Percentiles rank a stretch among this genome's conserved stretches.
Conservation (phyloP, 495 filamentous ascomycete genomes). For the Haplographium delicatum region DNA sequence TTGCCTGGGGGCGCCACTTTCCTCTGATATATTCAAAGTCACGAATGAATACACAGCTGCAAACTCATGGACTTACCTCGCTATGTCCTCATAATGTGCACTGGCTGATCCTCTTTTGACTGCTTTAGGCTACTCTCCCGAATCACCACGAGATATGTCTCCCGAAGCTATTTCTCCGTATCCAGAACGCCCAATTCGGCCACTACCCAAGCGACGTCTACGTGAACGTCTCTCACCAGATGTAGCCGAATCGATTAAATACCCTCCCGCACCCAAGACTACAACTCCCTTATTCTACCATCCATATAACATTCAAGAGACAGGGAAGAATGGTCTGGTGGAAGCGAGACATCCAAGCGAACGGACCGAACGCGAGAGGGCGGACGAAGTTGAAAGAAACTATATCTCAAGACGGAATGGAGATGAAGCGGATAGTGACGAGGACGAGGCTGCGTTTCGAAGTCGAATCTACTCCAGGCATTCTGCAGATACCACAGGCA, state of each 20-base stretch:
- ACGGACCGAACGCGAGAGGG: conserved; percentile 17
- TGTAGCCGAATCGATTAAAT: conserved; percentile 75
- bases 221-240: conserved; percentile 81
- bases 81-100: neutral
- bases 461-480: conserved; percentile 24
- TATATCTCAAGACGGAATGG: conserved; percentile 30
- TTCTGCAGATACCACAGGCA: conserved; percentile 22
- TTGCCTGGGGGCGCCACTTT: too few relatives aligned
- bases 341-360: conserved; percentile 23
- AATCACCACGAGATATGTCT: conserved; percentile 42
- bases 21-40: neutral
- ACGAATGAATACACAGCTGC: neutral
- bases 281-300: conserved; percentile 72
- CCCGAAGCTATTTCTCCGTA: conserved; percentile 73
- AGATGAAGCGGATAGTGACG: conserved; percentile 33
- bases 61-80: neutral
- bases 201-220: conserved; percentile 80
- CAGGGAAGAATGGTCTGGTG: conserved; percentile 10
- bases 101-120: conserved; percentile 15
- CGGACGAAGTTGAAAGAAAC: conserved; percentile 25
- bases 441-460: conserved; percentile 30
- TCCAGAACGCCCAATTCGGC: conserved; percentile 87
- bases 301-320: conserved; percentile 48
- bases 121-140: conserved; percentile 22
- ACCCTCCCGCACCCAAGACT: conserved; percentile 63